Evolutionary conservation across 176 grass and related monocot species (phyloP).

Genomic region (Luzula sylvatica): DNA sequence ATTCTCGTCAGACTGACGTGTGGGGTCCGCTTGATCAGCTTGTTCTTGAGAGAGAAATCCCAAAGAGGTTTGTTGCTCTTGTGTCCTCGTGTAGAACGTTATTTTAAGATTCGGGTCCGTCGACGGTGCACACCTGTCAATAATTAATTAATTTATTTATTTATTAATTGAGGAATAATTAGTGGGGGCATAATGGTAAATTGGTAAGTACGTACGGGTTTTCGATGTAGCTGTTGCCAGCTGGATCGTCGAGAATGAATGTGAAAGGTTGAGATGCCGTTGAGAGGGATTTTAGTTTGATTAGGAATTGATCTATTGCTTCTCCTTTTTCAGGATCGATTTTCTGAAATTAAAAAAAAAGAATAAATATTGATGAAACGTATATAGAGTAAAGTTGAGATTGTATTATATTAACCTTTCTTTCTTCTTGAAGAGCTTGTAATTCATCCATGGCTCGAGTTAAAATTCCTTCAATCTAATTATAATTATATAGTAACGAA

Average conservation of each 20-base stretch:
- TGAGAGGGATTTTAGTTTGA: slow-evolving; percentile 63
- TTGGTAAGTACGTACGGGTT: slow-evolving; percentile 51
- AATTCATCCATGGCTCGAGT: slow-evolving; percentile 63
- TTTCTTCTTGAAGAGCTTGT: slow-evolving; percentile 71
- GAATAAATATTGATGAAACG: not conserved
- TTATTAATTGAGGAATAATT: not conserved
- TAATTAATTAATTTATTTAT: no score
- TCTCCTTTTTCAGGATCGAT: slow-evolving; percentile 82
- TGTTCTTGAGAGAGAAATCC: slow-evolving; percentile 81
- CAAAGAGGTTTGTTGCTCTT: slow-evolving; percentile 59
- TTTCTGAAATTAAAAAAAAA: slow-evolving; percentile 48
- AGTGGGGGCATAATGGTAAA: not conserved
- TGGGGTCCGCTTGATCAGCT: slow-evolving; percentile 29
- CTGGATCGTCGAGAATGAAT: slow-evolving; percentile 83
- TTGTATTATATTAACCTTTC: slow-evolving; percentile 45
- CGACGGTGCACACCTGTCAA: not conserved
- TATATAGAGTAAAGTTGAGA: no score
- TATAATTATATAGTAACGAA: slow-evolving; percentile 3
- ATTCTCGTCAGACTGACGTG: slow-evolving; percentile 22
- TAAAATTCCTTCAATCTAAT: slow-evolving; percentile 86
- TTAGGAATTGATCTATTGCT: slow-evolving; percentile 76
- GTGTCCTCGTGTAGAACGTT: slow-evolving; percentile 75
- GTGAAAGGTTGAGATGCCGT: slow-evolving; percentile 63
- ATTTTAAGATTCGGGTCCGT: slow-evolving; percentile 63
- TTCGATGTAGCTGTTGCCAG: slow-evolving; percentile 94